Evolutionary conservation across 2,329 filamentous ascomycete genomes (phyloP).

Genomic region (Tolypocladium guangdongense): DNA sequence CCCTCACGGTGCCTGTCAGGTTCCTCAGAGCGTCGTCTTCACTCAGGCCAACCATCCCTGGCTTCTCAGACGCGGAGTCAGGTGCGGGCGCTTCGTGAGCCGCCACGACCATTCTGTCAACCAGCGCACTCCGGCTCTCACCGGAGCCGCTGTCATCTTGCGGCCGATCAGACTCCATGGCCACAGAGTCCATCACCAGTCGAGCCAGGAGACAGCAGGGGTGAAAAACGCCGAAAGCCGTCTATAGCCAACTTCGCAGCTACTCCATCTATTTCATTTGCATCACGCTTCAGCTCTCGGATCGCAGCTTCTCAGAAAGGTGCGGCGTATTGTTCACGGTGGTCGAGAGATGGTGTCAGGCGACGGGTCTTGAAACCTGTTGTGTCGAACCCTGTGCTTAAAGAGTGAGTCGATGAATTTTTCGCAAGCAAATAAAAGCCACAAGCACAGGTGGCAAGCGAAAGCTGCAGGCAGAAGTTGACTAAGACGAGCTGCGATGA

Average conservation of each 20-base stretch:
- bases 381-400: neutral
- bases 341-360: neutral
- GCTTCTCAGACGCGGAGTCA: conserved; percentile 2
- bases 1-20: conserved; percentile 59
- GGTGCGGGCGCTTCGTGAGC: conserved; percentile 12
- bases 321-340: neutral
- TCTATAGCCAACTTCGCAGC: neutral
- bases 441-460: neutral
- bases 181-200: neutral
- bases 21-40: conserved; percentile 51
- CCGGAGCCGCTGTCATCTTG: conserved; percentile 8
- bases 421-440: neutral
- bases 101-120: conserved; percentile 18
- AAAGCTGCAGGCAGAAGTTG: neutral
- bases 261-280: neutral
- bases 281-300: neutral
- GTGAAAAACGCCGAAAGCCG: too few species aligned
- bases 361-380: neutral
- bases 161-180: conserved; percentile 16
- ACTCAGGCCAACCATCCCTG: conserved; percentile 26
- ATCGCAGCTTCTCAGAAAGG: neutral
- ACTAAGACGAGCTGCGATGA: neutral
- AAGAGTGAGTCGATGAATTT: neutral
- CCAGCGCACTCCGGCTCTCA: conserved; percentile 14
- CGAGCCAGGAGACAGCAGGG: neutral